Evolutionary conservation across 2,329 filamentous ascomycete genomes (phyloP).

Genomic region (Ilyonectria mors-panacis): DNA sequence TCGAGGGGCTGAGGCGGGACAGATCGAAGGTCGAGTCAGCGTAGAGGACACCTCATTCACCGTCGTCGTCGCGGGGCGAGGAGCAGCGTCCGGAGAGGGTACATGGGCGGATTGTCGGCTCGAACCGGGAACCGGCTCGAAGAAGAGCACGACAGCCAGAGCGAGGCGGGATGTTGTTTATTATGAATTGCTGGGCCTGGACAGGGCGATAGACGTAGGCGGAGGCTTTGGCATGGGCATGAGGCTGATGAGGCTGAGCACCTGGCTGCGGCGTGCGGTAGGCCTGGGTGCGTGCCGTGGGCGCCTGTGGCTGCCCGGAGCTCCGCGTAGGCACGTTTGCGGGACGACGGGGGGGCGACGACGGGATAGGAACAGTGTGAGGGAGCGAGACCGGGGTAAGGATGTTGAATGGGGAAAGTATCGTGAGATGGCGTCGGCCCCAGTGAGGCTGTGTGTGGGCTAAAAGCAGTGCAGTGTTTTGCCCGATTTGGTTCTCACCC

Average conservation of each 20-base stretch:
- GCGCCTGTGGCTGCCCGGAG: neutral
- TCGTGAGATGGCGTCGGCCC: conserved; percentile 37
- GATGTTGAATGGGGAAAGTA: conserved; percentile 19
- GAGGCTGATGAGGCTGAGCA: conserved; percentile 48
- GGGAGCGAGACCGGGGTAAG: conserved; percentile 3
- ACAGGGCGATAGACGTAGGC: conserved; percentile 25
- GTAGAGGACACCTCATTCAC: conserved; percentile 38
- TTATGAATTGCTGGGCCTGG: conserved; percentile 20
- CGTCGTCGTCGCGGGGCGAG: conserved; percentile 49
- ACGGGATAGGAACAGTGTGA: conserved; percentile 6
- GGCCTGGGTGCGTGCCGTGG: conserved; percentile 21
- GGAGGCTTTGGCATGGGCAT: conserved; percentile 21
- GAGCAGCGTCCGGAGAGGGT: conserved; percentile 43
- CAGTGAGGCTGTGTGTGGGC: conserved; percentile 44
- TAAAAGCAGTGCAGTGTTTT: conserved; percentile 9
- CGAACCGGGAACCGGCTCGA: conserved; percentile 39
- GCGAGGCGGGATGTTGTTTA: conserved; percentile 36
- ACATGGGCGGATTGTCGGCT: conserved; percentile 44
- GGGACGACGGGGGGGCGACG: conserved; percentile 2
- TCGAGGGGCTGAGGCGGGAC: neutral
- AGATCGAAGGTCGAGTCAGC: conserved; percentile 11
- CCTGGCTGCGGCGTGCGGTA: conserved; percentile 30
- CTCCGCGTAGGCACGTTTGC: neutral
- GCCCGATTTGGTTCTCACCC: conserved; percentile 2
- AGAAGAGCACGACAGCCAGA: conserved; percentile 23